These are phyloP conservation scores for Russula griseocarnosa DNA, from an alignment of 768 basidiomycete genomes.

Conservation along the genomic window DNA sequence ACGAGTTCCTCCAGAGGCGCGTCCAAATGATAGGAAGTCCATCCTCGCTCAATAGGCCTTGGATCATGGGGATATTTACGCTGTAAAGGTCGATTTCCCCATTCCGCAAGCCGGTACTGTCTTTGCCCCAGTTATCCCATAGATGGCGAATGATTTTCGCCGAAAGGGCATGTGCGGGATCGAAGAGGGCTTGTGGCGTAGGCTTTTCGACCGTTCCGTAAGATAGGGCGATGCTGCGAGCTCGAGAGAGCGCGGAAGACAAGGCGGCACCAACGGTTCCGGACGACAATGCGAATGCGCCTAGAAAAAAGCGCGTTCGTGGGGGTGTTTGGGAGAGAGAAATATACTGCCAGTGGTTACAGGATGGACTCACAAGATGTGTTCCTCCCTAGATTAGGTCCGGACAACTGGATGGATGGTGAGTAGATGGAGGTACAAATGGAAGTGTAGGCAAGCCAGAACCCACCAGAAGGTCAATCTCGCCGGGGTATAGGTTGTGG, in stretches of 20 bases:
- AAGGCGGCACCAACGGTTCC: conserved; percentile 92
- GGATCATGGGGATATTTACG: conserved; percentile 83
- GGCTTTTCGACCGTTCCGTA: conserved; percentile 67
- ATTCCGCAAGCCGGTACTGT: conserved; percentile 51
- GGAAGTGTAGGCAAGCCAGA: neutral
- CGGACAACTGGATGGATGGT: conserved; percentile 56
- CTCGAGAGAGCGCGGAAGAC: conserved; percentile 65
- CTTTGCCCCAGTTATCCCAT: conserved; percentile 82
- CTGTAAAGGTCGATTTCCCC: conserved; percentile 79
- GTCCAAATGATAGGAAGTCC: conserved; percentile 77
- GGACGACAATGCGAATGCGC: conserved; percentile 85
- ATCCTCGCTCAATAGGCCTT: conserved; percentile 53
- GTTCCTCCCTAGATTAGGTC: conserved; percentile 83
- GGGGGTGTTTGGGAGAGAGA: neutral
- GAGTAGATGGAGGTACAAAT: neutral
- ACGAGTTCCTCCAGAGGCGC: conserved; percentile 78
- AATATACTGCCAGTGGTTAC: neutral
- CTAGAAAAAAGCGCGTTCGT: conserved; percentile 36
- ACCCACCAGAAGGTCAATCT: conserved; percentile 86
- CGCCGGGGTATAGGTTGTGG: conserved; percentile 79
- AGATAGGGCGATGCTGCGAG: conserved; percentile 77
- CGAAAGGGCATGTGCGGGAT: conserved; percentile 71
- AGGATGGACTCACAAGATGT: conserved; percentile 55
- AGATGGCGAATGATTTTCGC: conserved; percentile 65
- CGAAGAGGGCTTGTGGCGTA: conserved; percentile 51